These are phyloP conservation scores for Phylloporus arenicola DNA, from an alignment of 768 basidiomycete species.

Conservation along the genomic window DNA sequence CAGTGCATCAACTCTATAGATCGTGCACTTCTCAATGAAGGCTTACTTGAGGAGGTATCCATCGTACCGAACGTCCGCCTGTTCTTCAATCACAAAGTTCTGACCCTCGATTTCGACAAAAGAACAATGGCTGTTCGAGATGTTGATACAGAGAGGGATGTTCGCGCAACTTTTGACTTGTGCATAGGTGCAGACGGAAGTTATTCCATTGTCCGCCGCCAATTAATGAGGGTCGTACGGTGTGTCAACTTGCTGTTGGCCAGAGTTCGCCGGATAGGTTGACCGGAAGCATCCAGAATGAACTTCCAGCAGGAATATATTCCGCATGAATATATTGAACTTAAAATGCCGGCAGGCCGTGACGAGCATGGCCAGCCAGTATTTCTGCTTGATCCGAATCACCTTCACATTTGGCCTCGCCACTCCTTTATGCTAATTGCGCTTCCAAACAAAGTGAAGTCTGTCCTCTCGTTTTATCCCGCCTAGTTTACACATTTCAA, in stretches of 20 bases:
- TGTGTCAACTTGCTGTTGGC: conserved; percentile 35
- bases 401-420: conserved; percentile 99
- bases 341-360: conserved; percentile 84
- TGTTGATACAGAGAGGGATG: conserved; percentile 36
- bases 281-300: conserved; percentile 55
- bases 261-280: conserved; percentile 7
- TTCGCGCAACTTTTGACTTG: conserved; percentile 59
- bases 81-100: conserved; percentile 79
- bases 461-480: conserved; percentile 23
- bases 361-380: conserved; percentile 53
- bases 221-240: conserved; percentile 95
- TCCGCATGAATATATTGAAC: conserved; percentile 92
- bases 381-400: conserved; percentile 87
- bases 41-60: conserved; percentile 73
- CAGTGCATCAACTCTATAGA: conserved; percentile 95
- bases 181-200: conserved; percentile 93
- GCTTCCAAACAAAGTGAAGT: conserved; percentile 86
- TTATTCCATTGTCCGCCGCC: conserved; percentile 83
- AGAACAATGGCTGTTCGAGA: conserved; percentile 52
- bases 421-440: conserved; percentile 99
- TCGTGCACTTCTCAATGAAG: conserved; percentile 80
- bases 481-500: conserved; percentile 17
- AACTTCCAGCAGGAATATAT: conserved; percentile 95
- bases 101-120: conserved; percentile 68
- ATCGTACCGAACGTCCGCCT: conserved; percentile 55